Conservation (phyloP, 352 stramenopile genomes). For the Phytophthora quininea region DNA sequence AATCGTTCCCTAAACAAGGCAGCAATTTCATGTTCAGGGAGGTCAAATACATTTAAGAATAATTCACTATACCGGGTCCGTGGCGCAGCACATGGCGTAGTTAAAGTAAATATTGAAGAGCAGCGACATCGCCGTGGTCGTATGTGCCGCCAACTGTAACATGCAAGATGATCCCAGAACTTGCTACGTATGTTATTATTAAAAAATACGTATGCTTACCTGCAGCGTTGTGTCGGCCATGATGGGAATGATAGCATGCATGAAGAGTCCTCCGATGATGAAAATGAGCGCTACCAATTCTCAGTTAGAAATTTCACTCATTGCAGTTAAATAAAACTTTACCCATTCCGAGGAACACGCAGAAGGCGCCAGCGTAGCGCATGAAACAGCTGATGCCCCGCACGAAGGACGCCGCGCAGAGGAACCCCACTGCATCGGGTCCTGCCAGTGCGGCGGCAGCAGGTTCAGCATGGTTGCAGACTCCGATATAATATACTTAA, state of each 20-base stretch:
- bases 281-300: conserved; percentile 44
- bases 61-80: conserved; percentile 45
- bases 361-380: conserved; percentile 47
- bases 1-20: conserved; percentile 33
- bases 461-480: conserved; percentile 20
- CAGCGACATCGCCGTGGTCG: conserved; percentile 36
- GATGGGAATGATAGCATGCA: conserved; percentile 61
- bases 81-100: conserved; percentile 69
- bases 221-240: conserved; percentile 44
- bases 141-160: conserved; percentile 41
- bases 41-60: no score
- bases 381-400: conserved; percentile 50
- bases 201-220: conserved; percentile 25
- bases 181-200: not conserved
- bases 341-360: conserved; percentile 56
- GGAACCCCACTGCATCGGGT: conserved; percentile 60
- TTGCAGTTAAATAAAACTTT: not conserved
- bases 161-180: not conserved
- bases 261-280: conserved; percentile 44
- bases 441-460: conserved; percentile 49
- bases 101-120: conserved; percentile 81
- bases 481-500: not conserved
- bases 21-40: no score
- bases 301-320: conserved; percentile 3
- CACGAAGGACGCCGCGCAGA: conserved; percentile 35